Conservation (phyloP, 176 grass and related monocot species). For the Cenchrus fungigraminus region DNA sequence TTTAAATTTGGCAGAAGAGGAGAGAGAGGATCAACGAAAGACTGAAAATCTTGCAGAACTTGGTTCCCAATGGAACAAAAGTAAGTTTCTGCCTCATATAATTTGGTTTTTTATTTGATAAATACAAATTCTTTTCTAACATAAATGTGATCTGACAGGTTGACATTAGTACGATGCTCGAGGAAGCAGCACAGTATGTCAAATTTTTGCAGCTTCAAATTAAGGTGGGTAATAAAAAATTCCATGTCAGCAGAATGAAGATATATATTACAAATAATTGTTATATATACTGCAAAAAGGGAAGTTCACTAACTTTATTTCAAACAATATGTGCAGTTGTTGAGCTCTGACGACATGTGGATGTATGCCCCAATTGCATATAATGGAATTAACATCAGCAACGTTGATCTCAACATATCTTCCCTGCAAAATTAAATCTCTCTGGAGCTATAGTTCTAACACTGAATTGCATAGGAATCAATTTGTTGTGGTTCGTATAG, state of each 20-base stretch:
- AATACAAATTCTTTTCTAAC: conserved; percentile 24
- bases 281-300: neutral
- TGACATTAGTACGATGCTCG: conserved; percentile 98
- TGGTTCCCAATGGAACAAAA: conserved; percentile 97
- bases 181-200: conserved; percentile 94
- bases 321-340: conserved; percentile 66
- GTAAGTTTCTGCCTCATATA: conserved; percentile 41
- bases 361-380: conserved; percentile 95
- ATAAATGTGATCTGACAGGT: conserved; percentile 60
- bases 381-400: conserved; percentile 82
- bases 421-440: conserved; percentile 39
- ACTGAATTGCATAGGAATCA: conserved; percentile 38
- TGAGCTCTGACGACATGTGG: conserved; percentile 94
- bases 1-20: conserved; percentile 73
- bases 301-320: conserved; percentile 25
- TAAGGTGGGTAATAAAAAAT: conserved; percentile 59
- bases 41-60: conserved; percentile 76
- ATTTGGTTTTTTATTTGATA: neutral
- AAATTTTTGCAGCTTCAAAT: conserved; percentile 96
- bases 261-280: conserved; percentile 9
- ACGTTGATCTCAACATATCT: conserved; percentile 66
- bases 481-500: conserved; percentile 34
- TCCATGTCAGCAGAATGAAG: neutral
- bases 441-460: conserved; percentile 42
- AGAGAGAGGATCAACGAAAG: conserved; percentile 98